Evolutionary conservation across 1,139 yeast genomes (phyloP).

Genomic region (Suhomyces chickasaworum): DNA sequence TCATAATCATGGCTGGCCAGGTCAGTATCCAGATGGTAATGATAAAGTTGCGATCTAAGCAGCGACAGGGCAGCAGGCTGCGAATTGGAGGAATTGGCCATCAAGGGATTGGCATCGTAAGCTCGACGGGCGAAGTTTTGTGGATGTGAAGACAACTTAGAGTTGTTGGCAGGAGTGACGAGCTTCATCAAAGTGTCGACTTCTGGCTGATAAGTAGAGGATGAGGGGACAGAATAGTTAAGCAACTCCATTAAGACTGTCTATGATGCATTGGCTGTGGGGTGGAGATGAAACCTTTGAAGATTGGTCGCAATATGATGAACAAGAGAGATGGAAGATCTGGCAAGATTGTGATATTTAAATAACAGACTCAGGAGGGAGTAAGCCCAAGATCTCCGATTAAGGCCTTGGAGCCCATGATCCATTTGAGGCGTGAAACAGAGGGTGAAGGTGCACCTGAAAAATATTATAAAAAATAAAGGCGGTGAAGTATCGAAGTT

Average conservation of each 20-base stretch:
- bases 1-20: conserved; percentile 6
- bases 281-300: background rate
- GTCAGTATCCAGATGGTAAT: conserved; percentile 13
- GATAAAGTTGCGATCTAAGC: conserved; percentile 10
- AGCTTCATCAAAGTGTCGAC: conserved; percentile 13
- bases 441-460: conserved; percentile 12
- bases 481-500: conserved; percentile 17
- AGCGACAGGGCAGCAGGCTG: conserved; percentile 9
- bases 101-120: conserved; percentile 5
- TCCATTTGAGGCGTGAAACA: conserved; percentile 13
- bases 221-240: conserved; percentile 12
- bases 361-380: conserved; percentile 3
- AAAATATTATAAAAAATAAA: conserved; percentile 9
- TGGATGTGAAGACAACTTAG: conserved; percentile 2
- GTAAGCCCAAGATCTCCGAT: conserved; percentile 11
- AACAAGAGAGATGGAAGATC: conserved; percentile 8
- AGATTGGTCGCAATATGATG: conserved; percentile 1
- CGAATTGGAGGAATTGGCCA: conserved; percentile 5
- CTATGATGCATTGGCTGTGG: conserved; percentile 3
- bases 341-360: conserved; percentile 15
- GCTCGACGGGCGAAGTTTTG: conserved; percentile 7
- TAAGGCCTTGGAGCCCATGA: conserved; percentile 10
- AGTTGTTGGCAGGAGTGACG: conserved; percentile 6
- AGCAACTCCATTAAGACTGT: conserved; percentile 15
- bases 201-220: conserved; percentile 12